Evolutionary conservation across 163 green algal species (phyloP).

Genomic region (Chloromonas sp.): DNA sequence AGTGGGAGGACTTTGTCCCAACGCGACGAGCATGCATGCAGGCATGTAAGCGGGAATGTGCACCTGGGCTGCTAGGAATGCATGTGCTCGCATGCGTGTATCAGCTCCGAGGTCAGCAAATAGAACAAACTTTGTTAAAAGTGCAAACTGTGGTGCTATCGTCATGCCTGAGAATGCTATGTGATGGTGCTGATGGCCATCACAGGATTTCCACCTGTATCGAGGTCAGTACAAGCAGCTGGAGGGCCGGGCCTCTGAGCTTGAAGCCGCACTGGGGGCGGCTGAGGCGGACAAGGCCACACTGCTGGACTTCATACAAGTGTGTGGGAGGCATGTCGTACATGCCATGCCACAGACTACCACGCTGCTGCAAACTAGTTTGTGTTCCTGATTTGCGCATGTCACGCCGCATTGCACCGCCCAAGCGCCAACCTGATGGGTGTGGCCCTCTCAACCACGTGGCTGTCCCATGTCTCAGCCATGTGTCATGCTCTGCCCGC

Average conservation of each 20-base stretch:
- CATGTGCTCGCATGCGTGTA: neutral
- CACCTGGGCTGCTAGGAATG: neutral
- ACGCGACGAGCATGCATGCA: neutral
- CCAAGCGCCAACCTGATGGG: no score
- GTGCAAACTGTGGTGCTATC: neutral
- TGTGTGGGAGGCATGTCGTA: neutral
- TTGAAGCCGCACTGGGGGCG: no score
- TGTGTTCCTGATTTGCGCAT: no score
- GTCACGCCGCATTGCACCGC: no score
- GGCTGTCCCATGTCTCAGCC: no score
- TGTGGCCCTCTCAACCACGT: no score
- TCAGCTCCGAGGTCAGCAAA: neutral
- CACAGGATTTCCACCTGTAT: no score
- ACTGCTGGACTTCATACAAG: neutral
- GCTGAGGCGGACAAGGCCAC: neutral
- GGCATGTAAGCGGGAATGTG: no score
- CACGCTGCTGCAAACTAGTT: no score
- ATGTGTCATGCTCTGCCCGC: no score
- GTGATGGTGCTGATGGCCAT: no score
- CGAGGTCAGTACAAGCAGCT: neutral
- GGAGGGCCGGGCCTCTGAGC: neutral
- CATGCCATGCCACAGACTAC: no score
- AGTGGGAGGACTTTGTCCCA: neutral
- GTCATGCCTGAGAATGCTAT: neutral
- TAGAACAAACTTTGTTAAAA: neutral